Evolutionary conservation across 192 early-diverging fungal species (phyloP).

Genomic region (Phycomyces nitens): DNA sequence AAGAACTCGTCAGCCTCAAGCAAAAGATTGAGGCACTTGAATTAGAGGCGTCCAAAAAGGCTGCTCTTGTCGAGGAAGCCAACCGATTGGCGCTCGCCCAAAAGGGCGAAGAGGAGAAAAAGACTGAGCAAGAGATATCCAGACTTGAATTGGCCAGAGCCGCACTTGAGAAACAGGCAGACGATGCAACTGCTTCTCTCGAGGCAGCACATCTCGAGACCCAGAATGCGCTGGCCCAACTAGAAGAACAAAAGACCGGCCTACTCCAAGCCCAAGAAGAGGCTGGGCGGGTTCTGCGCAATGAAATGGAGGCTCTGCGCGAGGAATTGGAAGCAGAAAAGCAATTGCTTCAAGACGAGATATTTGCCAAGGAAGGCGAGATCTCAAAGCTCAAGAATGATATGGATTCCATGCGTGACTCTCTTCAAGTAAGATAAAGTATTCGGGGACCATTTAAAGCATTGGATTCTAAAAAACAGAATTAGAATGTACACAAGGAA

Average conservation of each 20-base stretch:
- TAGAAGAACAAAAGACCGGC: conserved; percentile 13
- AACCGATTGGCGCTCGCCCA: not conserved
- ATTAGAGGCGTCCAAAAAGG: not conserved
- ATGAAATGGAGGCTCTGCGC: conserved; percentile 19
- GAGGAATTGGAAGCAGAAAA: conserved; percentile 23
- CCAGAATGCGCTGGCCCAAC: not conserved
- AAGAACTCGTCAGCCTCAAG: not conserved
- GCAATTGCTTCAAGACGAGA: conserved; percentile 8
- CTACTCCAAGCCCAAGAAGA: conserved; percentile 14
- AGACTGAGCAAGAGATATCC: not conserved
- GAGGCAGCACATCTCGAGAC: conserved; percentile 1
- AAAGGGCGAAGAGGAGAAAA: not conserved
- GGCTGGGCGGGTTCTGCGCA: conserved; percentile 6
- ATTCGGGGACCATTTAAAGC: too few species aligned
- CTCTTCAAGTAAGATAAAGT: conserved; percentile 15
- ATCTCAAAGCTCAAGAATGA: conserved; percentile 2
- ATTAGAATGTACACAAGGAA: conserved; percentile 29
- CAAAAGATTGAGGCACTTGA: not conserved
- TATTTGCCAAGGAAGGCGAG: conserved; percentile 11
- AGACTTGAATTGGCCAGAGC: not conserved
- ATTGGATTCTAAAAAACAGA: too few species aligned
- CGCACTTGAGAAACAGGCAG: conserved; percentile 4
- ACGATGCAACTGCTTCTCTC: not conserved
- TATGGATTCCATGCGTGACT: conserved; percentile 16
- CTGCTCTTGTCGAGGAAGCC: not conserved